Evolutionary conservation across 208 protist genomes (phyloP).

Genomic region (Angomonas desouzai): DNA sequence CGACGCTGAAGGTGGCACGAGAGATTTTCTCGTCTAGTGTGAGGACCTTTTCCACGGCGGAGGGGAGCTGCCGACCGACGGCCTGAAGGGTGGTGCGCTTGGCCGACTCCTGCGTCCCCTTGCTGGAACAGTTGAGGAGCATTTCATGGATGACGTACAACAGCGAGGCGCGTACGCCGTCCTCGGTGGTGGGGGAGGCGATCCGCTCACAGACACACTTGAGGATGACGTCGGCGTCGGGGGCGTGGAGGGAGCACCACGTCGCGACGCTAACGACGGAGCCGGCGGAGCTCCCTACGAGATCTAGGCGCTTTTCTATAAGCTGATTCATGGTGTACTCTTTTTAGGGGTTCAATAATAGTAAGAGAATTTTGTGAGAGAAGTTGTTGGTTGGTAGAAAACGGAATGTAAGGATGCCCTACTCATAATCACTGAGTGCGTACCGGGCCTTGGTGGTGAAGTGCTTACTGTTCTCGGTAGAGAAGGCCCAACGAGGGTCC

Average conservation of each 20-base stretch:
- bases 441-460: slow-evolving; percentile 80
- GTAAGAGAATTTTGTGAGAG: no score
- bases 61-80: slow-evolving; percentile 44
- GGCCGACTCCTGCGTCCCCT: slow-evolving; percentile 53
- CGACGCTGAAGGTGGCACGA: slow-evolving; percentile 30
- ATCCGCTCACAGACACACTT: slow-evolving; percentile 51
- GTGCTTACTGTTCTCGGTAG: slow-evolving; percentile 86
- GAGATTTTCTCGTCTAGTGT: slow-evolving; percentile 22
- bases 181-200: slow-evolving; percentile 36
- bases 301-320: slow-evolving; percentile 58
- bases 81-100: slow-evolving; percentile 58
- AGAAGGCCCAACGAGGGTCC: slow-evolving; percentile 87
- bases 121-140: slow-evolving; percentile 64
- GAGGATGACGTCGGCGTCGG: slow-evolving; percentile 65
- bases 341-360: no score
- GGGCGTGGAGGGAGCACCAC: slow-evolving; percentile 84
- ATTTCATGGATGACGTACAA: slow-evolving; percentile 85
- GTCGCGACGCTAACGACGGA: slow-evolving; percentile 79
- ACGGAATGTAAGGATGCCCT: neutral
- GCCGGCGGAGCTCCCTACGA: slow-evolving; percentile 63
- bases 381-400: no score
- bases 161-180: slow-evolving; percentile 46
- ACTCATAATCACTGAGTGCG: slow-evolving; percentile 79
- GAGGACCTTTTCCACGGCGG: slow-evolving; percentile 36
- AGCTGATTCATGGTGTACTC: slow-evolving; percentile 67